A percentile compares a stretch with the other conserved stretches of the same genome.
Conservation (phyloP, 768 basidiomycete genomes). For the Suillus ampliporus region DNA sequence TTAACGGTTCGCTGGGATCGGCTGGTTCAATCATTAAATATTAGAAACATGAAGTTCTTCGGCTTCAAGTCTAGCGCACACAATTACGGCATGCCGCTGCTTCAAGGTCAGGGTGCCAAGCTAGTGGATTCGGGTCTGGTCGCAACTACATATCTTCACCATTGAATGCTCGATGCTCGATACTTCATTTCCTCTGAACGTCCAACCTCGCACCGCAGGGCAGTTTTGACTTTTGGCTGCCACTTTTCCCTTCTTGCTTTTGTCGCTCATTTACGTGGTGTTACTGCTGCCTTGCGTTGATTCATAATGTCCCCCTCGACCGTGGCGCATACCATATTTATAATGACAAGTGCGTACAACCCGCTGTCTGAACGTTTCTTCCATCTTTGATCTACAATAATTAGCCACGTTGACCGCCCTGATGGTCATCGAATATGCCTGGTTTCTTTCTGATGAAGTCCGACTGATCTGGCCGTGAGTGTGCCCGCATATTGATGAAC, state of each 20-base stretch:
- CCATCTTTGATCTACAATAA: neutral
- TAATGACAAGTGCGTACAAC: neutral
- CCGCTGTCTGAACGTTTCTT: neutral
- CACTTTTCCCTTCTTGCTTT: neutral
- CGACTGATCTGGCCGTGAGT: constrained; percentile 30
- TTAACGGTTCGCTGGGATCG: neutral
- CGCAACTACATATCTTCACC: neutral
- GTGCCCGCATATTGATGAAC: neutral
- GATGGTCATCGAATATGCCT: constrained; percentile 25
- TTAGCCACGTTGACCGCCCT: constrained; percentile 15
- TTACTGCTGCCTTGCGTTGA: neutral
- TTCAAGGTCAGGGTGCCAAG: neutral
- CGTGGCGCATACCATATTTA: neutral
- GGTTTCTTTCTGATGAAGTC: constrained; percentile 20
- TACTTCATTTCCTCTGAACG: neutral
- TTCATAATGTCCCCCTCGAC: neutral
- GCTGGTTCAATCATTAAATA: too few relatives aligned
- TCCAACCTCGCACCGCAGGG: neutral
- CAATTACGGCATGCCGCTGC: neutral
- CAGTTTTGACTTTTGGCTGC: neutral
- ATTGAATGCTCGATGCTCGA: neutral
- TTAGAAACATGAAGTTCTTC: neutral
- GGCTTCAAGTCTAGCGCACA: neutral
- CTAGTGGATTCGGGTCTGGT: neutral
- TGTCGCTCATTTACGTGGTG: constrained; percentile 2